phyloP scores from a whole-genome alignment of 352 stramenopile species.

The Thraustochytrium sp. region DNA sequence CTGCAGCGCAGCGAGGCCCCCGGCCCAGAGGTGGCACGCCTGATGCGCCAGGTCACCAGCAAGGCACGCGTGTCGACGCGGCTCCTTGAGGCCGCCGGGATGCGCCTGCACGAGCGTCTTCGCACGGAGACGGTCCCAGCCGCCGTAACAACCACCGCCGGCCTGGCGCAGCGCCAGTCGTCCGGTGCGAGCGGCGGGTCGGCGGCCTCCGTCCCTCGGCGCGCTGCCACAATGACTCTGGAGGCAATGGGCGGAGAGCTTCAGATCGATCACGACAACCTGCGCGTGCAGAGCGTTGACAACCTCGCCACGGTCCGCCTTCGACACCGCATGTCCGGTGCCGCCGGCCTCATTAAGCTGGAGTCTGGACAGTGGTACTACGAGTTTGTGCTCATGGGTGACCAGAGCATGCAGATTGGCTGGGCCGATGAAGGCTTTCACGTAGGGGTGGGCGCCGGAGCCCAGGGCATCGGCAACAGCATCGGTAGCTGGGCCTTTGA shows the following conservation, averaged over 20 bases:
- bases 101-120: not conserved
- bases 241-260: conserved; percentile 13
- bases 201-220: not conserved
- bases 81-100: not conserved
- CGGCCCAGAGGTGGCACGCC: not conserved
- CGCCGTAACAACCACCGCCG: not conserved
- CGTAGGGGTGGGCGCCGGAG: conserved; percentile 68
- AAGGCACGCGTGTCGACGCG: not conserved
- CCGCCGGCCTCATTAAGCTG: not conserved
- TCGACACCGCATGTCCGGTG: not conserved
- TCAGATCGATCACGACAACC: not conserved
- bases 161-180: not conserved
- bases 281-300: not conserved
- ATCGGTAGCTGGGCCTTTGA: conserved; percentile 81
- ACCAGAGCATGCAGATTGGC: conserved; percentile 85
- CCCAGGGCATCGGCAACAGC: conserved; percentile 83
- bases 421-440: conserved; percentile 77
- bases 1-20: not conserved
- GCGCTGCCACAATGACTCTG: not conserved
- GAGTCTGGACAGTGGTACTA: conserved; percentile 65
- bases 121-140: not conserved
- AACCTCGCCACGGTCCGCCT: conserved; percentile 5
- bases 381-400: conserved; percentile 75
- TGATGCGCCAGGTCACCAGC: not conserved
- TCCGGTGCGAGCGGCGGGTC: not conserved